phyloP scores from a whole-genome alignment of 1,284 basidiomycete genomes.

The Mycosarcoma mackinlayi region DNA sequence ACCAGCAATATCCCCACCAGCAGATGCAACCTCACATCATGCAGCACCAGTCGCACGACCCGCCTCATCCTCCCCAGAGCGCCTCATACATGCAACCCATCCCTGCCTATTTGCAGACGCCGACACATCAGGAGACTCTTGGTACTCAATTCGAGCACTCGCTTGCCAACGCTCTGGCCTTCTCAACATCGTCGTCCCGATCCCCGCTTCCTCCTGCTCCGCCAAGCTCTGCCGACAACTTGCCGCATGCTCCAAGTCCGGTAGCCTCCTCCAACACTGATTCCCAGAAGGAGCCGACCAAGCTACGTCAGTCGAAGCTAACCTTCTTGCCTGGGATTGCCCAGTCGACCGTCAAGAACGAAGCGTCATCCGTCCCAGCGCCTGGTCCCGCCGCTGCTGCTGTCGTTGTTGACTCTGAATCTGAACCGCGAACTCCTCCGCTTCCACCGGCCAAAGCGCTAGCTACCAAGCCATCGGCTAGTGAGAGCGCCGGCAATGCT shows the following conservation, averaged over 20 bases:
- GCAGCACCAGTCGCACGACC: constrained; percentile 3
- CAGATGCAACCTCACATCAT: background rate
- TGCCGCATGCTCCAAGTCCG: background rate
- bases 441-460: constrained; percentile 27
- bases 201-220: background rate
- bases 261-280: background rate
- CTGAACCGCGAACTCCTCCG: constrained; percentile 38
- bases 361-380: background rate
- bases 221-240: background rate
- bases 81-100: background rate
- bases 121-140: constrained; percentile 1
- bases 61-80: background rate
- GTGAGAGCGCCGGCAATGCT: background rate
- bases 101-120: background rate
- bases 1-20: background rate
- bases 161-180: constrained; percentile 23
- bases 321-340: constrained; percentile 17
- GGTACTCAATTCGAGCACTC: constrained; percentile 14
- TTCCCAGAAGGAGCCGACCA: constrained; percentile 7
- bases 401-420: background rate
- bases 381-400: background rate
- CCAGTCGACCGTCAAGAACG: constrained; percentile 9
- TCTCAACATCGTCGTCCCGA: constrained; percentile 5
- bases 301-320: constrained; percentile 31
- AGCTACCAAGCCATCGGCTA: constrained; percentile 13